Evolutionary conservation across 495 filamentous ascomycete genomes (phyloP), one percentile per base, ranked within the genome.

Genomic region (Hypoxylon perforatum): DNA sequence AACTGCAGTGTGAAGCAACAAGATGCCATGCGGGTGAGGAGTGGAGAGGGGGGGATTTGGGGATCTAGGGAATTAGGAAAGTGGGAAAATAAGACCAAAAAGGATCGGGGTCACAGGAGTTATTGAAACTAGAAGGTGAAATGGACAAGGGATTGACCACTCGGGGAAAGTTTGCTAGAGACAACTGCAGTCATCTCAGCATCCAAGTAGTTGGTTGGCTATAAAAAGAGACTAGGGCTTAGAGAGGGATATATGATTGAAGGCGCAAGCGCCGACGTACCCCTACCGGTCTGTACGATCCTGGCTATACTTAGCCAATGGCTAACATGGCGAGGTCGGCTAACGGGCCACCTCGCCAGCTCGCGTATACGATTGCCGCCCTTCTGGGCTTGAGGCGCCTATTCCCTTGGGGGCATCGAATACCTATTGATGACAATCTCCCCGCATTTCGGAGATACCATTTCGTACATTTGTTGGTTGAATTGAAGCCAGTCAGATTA

Each of bases 191-290:
- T 62, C 48, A 69, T 51, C 52, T 57, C 53, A 48, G 57, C 54
- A 62, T 62, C 45, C 30, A 57, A 44, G 33, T 22, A 38, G 46
- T 58, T 75, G 73, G 73, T 71, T 75, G 71, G 71, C 73, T 75
- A 75, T 75, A 67, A 73, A 73, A 73, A 67, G 64, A 51, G 56
- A 69, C 58, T 42, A 61, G 54, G 56, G 51, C 67, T 65, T 58
- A 61, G 48, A 59, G 65, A 61, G 67, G 51, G 65, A 74, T 58
- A 65, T 53, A 70, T 65, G 52, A 59, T 44, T 59, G 59, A 72
- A 63, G 69, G 70, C 67, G 67, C 73, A 73, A 73, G 73, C 73
- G 73, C 73, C 73, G 42, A 65, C 58, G 35, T 51, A 71, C 28
- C 73, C 73, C 41, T 73, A 71, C 38, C 44, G 36, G 25, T 44